Evolutionary conservation across 1,139 yeast species (phyloP).

Genomic region (Blastobotrys proliferans): DNA sequence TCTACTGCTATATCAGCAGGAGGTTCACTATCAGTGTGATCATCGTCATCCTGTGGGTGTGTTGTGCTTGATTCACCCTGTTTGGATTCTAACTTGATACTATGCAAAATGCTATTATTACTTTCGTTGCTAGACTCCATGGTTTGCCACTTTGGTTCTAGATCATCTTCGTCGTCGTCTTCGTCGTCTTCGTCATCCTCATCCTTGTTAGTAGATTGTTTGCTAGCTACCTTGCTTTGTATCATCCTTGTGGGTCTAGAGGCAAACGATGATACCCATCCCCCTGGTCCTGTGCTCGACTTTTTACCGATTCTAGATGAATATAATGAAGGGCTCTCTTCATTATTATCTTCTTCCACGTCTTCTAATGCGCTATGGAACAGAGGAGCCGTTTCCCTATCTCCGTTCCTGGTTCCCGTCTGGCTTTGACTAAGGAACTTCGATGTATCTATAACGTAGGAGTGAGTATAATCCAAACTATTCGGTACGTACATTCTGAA

Average conservation of each 20-base stretch:
- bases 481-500: constrained; percentile 29
- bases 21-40: constrained; percentile 24
- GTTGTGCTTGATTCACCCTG: too few species aligned
- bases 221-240: constrained; percentile 1
- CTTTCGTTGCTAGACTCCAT: constrained; percentile 6
- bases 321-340: constrained; percentile 20
- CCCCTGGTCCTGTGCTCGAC: constrained; percentile 5
- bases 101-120: constrained; percentile 2
- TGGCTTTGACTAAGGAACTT: constrained; percentile 38
- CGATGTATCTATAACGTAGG: constrained; percentile 34
- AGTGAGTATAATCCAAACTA: neutral
- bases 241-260: constrained; percentile 12
- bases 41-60: constrained; percentile 7
- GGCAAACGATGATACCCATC: constrained; percentile 26
- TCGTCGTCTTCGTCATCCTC: constrained; percentile 9
- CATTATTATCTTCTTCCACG: constrained; percentile 18
- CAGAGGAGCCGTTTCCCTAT: constrained; percentile 27
- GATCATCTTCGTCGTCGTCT: constrained; percentile 12
- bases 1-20: constrained; percentile 27
- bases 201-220: too few species aligned
- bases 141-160: constrained; percentile 11
- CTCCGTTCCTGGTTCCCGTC: constrained; percentile 16
- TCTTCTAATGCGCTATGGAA: constrained; percentile 32
- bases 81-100: neutral
- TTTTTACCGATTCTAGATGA: constrained; percentile 13